A percentile compares a stretch with the other conserved stretches of the same genome.
These are phyloP conservation scores for Clathrus columnatus DNA, from an alignment of 768 basidiomycete genomes.

Conservation along the genomic window DNA sequence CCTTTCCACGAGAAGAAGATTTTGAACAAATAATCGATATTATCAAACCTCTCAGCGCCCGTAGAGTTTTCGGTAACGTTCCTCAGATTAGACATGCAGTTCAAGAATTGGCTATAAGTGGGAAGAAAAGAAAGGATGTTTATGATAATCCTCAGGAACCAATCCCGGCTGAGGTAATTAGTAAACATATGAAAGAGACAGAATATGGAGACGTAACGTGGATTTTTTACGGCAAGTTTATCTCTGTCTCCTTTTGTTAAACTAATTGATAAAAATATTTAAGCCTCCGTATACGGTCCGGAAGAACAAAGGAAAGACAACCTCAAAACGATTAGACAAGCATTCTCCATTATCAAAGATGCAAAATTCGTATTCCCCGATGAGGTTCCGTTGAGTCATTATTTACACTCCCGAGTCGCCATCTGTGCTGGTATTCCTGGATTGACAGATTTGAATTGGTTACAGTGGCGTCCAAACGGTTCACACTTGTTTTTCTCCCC, in stretches of 20 bases:
- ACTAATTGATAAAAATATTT: not conserved
- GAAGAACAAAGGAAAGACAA: not conserved
- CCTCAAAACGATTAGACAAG: not conserved
- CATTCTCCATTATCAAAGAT: not conserved
- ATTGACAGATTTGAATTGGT: conserved; percentile 1
- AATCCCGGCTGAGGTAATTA: not conserved
- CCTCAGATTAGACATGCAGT: not conserved
- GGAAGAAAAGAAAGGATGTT: not conserved
- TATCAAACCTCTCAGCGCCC: not conserved
- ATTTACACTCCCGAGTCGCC: not conserved
- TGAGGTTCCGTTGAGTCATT: not conserved
- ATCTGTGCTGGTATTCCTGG: conserved; percentile 1
- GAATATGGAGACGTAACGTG: conserved; percentile 1
- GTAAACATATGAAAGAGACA: not conserved
- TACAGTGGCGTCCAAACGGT: not conserved
- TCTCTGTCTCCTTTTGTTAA: not conserved
- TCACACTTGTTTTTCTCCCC: conserved; percentile 3
- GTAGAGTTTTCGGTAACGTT: conserved; percentile 1
- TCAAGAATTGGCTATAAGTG: not conserved
- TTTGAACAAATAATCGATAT: not conserved
- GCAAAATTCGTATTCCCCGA: conserved; percentile 4
- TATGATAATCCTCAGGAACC: not conserved
- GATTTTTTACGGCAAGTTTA: not conserved
- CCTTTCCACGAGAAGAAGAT: not conserved
- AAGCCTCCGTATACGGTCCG: not conserved